Percentiles rank a stretch among this genome's conserved stretches.
Conservation (phyloP, 1,139 yeast species). For the Zygoascus meyerae region DNA sequence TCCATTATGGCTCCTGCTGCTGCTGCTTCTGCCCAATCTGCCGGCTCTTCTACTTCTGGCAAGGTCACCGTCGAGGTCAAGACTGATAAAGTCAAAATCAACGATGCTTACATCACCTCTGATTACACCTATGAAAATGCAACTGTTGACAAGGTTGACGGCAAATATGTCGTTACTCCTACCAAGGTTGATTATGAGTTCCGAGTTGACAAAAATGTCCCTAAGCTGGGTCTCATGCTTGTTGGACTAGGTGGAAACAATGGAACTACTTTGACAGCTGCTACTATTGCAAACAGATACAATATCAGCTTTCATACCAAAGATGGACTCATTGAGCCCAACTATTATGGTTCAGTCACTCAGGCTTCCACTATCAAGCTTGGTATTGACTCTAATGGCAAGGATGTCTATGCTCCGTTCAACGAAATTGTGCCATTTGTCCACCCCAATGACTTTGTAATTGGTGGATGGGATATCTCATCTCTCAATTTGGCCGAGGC, state of each 20-base stretch:
- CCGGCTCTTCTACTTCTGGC: slow-evolving; percentile 35
- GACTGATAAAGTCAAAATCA: slow-evolving; percentile 55
- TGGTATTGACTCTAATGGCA: slow-evolving; percentile 76
- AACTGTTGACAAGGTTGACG: slow-evolving; percentile 49
- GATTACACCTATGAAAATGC: slow-evolving; percentile 69
- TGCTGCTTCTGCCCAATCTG: slow-evolving; percentile 28
- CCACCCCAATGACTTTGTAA: slow-evolving; percentile 82
- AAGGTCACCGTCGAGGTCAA: slow-evolving; percentile 47
- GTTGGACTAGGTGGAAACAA: slow-evolving; percentile 97
- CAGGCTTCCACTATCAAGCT: slow-evolving; percentile 87
- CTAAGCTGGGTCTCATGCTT: slow-evolving; percentile 82
- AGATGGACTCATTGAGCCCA: slow-evolving; percentile 73
- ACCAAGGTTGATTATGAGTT: slow-evolving; percentile 71
- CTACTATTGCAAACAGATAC: slow-evolving; percentile 80
- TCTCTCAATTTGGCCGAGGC: slow-evolving; percentile 66
- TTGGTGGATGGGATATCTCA: slow-evolving; percentile 94
- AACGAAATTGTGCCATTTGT: slow-evolving; percentile 83
- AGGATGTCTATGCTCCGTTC: slow-evolving; percentile 91
- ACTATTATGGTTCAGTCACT: slow-evolving; percentile 94
- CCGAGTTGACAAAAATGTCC: slow-evolving; percentile 75
- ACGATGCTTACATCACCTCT: slow-evolving; percentile 57
- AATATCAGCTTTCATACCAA: slow-evolving; percentile 74
- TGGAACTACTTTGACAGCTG: slow-evolving; percentile 85
- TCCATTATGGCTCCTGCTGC: slow-evolving; percentile 23
- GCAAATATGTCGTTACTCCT: slow-evolving; percentile 64